These are phyloP conservation scores for Beverwykella pulmonaria DNA, from an alignment of 495 filamentous ascomycete species.

Conservation along the genomic window DNA sequence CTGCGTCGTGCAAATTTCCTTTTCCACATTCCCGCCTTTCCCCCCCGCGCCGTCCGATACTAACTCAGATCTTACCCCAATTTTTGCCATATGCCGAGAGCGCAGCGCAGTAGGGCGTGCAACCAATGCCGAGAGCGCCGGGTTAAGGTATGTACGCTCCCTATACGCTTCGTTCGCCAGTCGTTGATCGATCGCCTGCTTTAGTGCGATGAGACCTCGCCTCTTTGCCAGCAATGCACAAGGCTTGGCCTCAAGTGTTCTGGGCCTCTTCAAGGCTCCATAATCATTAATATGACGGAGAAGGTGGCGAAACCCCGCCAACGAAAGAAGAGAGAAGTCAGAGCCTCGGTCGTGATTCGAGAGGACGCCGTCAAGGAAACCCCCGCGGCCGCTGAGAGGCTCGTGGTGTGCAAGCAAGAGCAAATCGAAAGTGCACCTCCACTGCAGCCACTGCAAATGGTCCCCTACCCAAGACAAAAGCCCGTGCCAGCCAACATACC, in stretches of 20 bases:
- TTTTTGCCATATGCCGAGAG: no score
- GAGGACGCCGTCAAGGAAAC: background rate
- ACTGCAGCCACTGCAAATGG: background rate
- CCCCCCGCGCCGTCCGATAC: background rate
- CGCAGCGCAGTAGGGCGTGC: conserved; percentile 32
- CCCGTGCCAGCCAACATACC: background rate
- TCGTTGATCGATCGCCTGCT: no score
- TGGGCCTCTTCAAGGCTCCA: conserved; percentile 27
- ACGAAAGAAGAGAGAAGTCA: conserved; percentile 22
- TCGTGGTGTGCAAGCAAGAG: background rate
- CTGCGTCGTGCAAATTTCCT: conserved; percentile 26
- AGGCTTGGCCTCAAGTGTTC: conserved; percentile 25
- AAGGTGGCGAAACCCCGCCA: conserved; percentile 26
- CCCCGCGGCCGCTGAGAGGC: background rate
- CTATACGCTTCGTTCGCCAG: no score
- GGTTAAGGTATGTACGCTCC: conserved; percentile 27
- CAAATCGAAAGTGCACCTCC: background rate
- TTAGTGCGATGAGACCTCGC: conserved; percentile 32
- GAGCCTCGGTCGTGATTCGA: background rate
- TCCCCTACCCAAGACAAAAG: background rate
- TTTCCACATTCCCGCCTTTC: conserved; percentile 4
- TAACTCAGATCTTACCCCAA: no score
- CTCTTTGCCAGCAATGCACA: conserved; percentile 25
- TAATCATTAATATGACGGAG: conserved; percentile 37
- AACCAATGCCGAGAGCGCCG: conserved; percentile 30